Percentiles rank a stretch among this genome's conserved stretches.
Evolutionary conservation across 2,329 filamentous ascomycete genomes (phyloP).

Genomic region (Alternaria angustiovoidea): DNA sequence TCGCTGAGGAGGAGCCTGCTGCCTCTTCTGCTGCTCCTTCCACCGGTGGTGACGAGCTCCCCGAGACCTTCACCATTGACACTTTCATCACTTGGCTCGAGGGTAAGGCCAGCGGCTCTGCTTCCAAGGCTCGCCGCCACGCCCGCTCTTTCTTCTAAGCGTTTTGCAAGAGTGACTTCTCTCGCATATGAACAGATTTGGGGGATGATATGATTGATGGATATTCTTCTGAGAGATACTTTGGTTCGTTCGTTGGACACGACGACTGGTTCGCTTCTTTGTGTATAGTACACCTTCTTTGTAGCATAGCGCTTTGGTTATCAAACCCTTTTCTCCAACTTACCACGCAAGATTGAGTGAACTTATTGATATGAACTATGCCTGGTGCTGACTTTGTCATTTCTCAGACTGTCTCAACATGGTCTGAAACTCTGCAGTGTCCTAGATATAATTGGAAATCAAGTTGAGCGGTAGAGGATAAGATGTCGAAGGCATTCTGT

Average conservation of each 20-base stretch:
- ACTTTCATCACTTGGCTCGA: slow-evolving; percentile 47
- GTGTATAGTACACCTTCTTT: slow-evolving; percentile 26
- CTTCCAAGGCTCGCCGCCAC: slow-evolving; percentile 39
- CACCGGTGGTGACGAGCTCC: slow-evolving; percentile 23
- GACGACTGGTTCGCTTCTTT: slow-evolving; percentile 24
- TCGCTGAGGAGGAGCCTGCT: slow-evolving; percentile 5
- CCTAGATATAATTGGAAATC: neutral
- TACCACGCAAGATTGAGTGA: neutral
- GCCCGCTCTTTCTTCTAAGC: slow-evolving; percentile 35
- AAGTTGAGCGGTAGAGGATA: neutral
- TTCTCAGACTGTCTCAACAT: neutral
- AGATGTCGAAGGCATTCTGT: neutral
- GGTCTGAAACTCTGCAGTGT: neutral
- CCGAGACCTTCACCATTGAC: slow-evolving; percentile 45
- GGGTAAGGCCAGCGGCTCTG: slow-evolving; percentile 29
- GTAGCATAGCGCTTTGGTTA: slow-evolving; percentile 21
- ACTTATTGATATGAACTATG: too few relatives aligned
- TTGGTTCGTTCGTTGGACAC: slow-evolving; percentile 22
- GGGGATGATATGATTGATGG: slow-evolving; percentile 3
- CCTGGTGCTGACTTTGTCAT: neutral
- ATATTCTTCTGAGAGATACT: slow-evolving; percentile 5
- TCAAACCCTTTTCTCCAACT: neutral
- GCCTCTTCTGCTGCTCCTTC: slow-evolving; percentile 25
- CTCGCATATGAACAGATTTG: neutral
- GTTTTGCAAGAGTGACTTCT: neutral